phyloP scores from a whole-genome alignment of 1,284 basidiomycete genomes.

The Sparassis latifolia region DNA sequence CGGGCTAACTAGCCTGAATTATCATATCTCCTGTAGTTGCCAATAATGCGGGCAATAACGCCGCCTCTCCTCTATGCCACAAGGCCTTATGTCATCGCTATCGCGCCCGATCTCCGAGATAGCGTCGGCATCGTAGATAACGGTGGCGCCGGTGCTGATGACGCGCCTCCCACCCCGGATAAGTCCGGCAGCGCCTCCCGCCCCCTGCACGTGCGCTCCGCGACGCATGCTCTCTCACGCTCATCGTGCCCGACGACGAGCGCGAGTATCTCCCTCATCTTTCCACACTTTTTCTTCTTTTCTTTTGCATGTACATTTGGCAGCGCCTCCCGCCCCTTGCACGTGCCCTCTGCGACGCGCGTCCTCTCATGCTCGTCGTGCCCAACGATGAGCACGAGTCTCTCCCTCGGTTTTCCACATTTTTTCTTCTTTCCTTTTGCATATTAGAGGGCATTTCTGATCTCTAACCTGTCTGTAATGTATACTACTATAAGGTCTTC shows the following conservation, averaged over 20 bases:
- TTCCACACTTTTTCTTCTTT: background rate
- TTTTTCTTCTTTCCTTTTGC: background rate
- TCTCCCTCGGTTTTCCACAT: background rate
- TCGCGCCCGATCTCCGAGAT: background rate
- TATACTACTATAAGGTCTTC: no score
- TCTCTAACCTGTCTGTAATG: no score
- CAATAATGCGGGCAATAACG: background rate
- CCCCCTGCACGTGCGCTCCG: background rate
- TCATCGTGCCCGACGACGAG: background rate
- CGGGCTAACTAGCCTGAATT: background rate
- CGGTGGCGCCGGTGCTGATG: background rate
- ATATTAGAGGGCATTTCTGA: no score
- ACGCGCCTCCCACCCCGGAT: background rate
- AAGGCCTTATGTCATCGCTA: background rate
- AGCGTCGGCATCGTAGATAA: background rate
- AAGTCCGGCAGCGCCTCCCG: background rate
- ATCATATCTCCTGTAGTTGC: background rate
- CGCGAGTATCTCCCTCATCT: background rate
- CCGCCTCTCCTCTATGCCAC: background rate
- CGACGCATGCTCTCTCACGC: background rate
- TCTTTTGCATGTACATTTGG: background rate
- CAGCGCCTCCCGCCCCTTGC: background rate
- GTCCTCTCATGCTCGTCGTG: background rate
- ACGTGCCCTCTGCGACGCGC: background rate
- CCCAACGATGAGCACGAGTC: background rate